Evolutionary conservation across 2,329 filamentous ascomycete species (phyloP), one percentile per base, ranked within the genome.

Genomic region (Dactylellina drechsleri): DNA sequence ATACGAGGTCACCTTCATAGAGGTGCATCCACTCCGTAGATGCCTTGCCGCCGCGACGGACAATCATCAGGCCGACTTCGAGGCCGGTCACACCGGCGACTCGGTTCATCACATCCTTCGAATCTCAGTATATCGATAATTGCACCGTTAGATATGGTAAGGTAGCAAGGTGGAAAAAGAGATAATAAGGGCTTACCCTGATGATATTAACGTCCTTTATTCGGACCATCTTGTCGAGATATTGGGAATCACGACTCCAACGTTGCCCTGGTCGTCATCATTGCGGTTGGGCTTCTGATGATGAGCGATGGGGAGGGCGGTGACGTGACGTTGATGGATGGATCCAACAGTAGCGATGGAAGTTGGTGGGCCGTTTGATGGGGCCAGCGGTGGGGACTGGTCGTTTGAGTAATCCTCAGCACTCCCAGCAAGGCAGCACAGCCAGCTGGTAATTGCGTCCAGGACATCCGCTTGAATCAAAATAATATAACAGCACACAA

Each of bases 41-140:
- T 3, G 47, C 4, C 31, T 67, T 62, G 0, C 70, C 70, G 6
- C 70, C 70, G 12, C 50, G 45, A 31, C 16, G 43, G 18, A 53
- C 41, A 6, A 41, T 43, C 70, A 74, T 74, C 10, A 18, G 15
- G 23, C 23, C 23, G 28, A 58, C 20, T 4, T 74, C 56, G 3
- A 74, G 26, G 10, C 45, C 13, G n/a, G 45, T 49, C 57, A 64
- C 58, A 0, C 58, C 57, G 12, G 62, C 18, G 13, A 74, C 52
- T 13, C 58, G 43, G 20, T 67, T 74, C 50, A 67, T 62, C 12
- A 74, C 62, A 52, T 67, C 70, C 70, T 74, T 36, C 10, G 18
- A 28, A 40, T 15, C 40, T 52, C 45, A 18, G 41, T 5, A 15
- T 47, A 15, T 12, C 1, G 43, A 13, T 47, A 47, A n/a, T 28